Base-by-base conservation (phyloP, 1,139 yeast genomes). In the Protomyces lactucae-debilis region DNA sequence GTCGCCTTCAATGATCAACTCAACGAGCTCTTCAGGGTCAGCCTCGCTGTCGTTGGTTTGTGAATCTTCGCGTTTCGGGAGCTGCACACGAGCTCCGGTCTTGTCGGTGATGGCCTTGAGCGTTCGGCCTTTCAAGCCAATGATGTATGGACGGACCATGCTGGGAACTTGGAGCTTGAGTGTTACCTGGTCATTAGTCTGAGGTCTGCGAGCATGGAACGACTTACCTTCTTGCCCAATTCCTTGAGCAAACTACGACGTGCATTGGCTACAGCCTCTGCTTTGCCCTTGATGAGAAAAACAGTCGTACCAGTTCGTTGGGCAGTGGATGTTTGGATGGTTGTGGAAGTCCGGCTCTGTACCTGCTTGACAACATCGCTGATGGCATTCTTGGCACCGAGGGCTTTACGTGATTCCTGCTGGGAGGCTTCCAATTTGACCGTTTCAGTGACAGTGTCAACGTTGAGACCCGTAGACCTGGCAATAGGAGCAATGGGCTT, bases 101-200 rank as follows among this genome's bases (percentile, higher is more conserved):
- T 83, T 80, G 65, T 82, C 87, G 65, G 88, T 81, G 70, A 95
- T 88, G 66, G 93, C 91, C 73, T 85, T 88, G 75, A 95, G 83
- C 68, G 81, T 87, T 70, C 82, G 82, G 72, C 99, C 99, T 75
- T 86, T 88, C 56, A 93, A 83, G 66, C 99, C 99, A 76, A 95
- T 91, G 68, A 95, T 83, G 66, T 84, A 82, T 3, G 96, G 82
- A 75, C 96, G 84, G 64, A 90, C 82, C 70, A 83, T 83, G 35
- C 93, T 83, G 51, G 99, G 98, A 65, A 93, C 84, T 55, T 80
- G 76, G 73, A 93, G 82, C 52, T 80, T 76, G 60, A 83, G 77
- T 16, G 78, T 78, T 64, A 88, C 83, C 57, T 95, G 92, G 32
- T 28, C 16, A 37, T 45, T 48, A 28, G 35, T n/a, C 32, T 5